These are phyloP conservation scores for Leptosphaerulina australis DNA, from an alignment of 2,329 filamentous ascomycete species.

Conservation along the genomic window DNA sequence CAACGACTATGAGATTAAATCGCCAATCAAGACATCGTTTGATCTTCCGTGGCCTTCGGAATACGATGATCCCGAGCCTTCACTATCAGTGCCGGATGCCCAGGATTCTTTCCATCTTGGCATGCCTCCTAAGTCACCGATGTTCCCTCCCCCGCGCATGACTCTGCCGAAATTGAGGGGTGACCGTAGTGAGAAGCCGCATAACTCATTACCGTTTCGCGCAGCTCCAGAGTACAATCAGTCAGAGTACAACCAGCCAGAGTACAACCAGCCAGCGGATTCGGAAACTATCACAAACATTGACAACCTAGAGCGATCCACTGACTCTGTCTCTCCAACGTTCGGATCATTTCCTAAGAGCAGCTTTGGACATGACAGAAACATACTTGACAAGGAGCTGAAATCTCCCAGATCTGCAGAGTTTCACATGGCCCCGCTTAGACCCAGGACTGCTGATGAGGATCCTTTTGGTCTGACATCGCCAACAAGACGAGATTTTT, in stretches of 20 bases:
- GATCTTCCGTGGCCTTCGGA: constrained; percentile 39
- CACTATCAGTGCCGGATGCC: constrained; percentile 17
- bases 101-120: constrained; percentile 19
- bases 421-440: constrained; percentile 48
- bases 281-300: not conserved
- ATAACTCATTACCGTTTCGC: constrained; percentile 10
- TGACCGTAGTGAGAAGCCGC: constrained; percentile 12
- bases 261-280: not conserved
- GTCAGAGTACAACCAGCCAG: no score
- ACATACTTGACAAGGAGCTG: constrained; percentile 45
- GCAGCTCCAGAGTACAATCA: constrained; percentile 3
- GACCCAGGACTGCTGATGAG: constrained; percentile 39
- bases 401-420: constrained; percentile 43
- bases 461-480: constrained; percentile 49
- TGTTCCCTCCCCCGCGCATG: constrained; percentile 17
- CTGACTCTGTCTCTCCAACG: constrained; percentile 45
- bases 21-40: constrained; percentile 41
- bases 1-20: constrained; percentile 31
- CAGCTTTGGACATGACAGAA: constrained; percentile 28
- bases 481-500: constrained; percentile 52
- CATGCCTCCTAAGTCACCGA: constrained; percentile 32
- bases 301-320: not conserved
- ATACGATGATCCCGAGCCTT: constrained; percentile 29
- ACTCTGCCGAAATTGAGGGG: constrained; percentile 8
- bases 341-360: constrained; percentile 46